Evolutionary conservation across 139 green algal species (phyloP).

Genomic region (Mychonastes homosphaera): DNA sequence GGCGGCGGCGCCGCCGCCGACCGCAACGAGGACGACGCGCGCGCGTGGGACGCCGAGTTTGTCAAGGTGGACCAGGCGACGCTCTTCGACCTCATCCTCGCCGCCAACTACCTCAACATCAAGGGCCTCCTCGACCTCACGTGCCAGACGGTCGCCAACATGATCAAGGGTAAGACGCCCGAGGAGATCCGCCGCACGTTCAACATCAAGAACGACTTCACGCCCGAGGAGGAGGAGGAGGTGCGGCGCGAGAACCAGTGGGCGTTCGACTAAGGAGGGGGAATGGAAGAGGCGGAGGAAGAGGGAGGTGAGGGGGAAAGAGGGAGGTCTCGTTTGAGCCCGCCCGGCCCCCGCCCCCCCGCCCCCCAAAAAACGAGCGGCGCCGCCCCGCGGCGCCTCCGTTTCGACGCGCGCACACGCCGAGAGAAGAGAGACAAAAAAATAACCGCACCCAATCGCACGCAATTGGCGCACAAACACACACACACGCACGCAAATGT

Average conservation of each 20-base stretch:
- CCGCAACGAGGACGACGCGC: constrained; percentile 81
- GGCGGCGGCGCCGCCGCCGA: constrained; percentile 43
- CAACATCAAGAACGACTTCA: constrained; percentile 98
- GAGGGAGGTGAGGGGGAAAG: background rate
- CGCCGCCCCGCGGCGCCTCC: no score
- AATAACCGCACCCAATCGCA: no score
- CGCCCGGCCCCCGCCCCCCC: no score
- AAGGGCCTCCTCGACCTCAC: constrained; percentile 94
- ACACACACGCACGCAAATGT: no score
- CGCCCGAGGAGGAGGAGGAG: constrained; percentile 92
- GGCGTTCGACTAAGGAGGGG: constrained; percentile 70
- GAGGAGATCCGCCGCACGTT: constrained; percentile 94
- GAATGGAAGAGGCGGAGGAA: background rate
- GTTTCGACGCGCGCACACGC: no score
- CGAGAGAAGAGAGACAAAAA: no score
- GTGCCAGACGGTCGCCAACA: constrained; percentile 94
- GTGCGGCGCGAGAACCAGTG: constrained; percentile 88
- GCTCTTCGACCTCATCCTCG: constrained; percentile 98
- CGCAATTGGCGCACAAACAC: no score
- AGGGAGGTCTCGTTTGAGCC: no score
- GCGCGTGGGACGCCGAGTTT: constrained; percentile 87
- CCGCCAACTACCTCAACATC: constrained; percentile 99
- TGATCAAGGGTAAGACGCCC: constrained; percentile 84
- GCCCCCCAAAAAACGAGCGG: no score
- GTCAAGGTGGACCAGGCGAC: constrained; percentile 93